Evolutionary conservation across 2,329 filamentous ascomycete genomes (phyloP).

Genomic region (Aspergillus pseudoviridinutans): DNA sequence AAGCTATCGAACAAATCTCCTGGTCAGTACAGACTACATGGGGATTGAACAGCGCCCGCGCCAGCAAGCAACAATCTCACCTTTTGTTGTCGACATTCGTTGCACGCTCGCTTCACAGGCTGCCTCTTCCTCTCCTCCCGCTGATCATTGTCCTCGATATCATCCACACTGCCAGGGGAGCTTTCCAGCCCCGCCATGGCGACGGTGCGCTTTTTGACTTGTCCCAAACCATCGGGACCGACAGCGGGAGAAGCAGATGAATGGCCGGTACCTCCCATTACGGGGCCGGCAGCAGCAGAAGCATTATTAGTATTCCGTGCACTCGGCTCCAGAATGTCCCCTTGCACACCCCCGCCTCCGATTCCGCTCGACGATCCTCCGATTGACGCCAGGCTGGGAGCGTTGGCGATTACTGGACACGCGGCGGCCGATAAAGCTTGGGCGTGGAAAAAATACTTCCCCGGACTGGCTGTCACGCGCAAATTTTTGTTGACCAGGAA

Average conservation of each 20-base stretch:
- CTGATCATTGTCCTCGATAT: conserved; percentile 41
- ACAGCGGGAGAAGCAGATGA: conserved; percentile 18
- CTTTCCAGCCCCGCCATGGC: conserved; percentile 43
- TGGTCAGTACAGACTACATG: conserved; percentile 3
- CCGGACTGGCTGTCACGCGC: not conserved
- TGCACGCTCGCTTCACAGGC: conserved; percentile 60
- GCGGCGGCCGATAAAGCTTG: conserved; percentile 12
- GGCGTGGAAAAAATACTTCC: conserved; percentile 9
- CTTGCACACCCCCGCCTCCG: conserved; percentile 32
- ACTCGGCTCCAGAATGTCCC: conserved; percentile 20
- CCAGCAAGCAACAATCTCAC: conserved; percentile 36
- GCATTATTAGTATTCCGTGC: conserved; percentile 29
- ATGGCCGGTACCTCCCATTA: conserved; percentile 34
- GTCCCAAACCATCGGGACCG: conserved; percentile 26
- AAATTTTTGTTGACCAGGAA: not conserved
- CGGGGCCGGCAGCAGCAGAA: conserved; percentile 32
- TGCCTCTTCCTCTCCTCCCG: conserved; percentile 43
- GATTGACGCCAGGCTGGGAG: conserved; percentile 36
- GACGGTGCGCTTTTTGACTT: conserved; percentile 41
- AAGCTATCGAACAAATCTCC: conserved; percentile 44
- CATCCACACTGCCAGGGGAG: conserved; percentile 45
- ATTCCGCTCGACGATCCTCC: conserved; percentile 30
- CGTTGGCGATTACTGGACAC: conserved; percentile 8
- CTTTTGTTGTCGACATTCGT: conserved; percentile 68
- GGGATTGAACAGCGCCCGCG: not conserved